These are phyloP conservation scores for Botrytis pseudocinerea DNA, from an alignment of 2,329 filamentous ascomycete species.

Conservation along the genomic window DNA sequence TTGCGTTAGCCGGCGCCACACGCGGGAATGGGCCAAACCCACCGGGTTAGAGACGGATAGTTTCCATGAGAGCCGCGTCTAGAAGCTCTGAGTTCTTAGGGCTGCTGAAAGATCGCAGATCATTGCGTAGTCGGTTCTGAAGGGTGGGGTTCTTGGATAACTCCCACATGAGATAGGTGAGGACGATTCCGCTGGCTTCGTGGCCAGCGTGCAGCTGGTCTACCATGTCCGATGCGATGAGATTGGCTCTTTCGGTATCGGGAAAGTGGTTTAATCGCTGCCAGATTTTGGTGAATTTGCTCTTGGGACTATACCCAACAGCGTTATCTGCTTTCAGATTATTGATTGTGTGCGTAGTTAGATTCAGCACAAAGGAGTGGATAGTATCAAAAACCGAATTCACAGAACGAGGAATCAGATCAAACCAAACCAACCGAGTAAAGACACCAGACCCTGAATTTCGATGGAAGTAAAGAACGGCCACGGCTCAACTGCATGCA, in stretches of 20 bases:
- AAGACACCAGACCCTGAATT: not conserved
- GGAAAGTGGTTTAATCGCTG: not conserved
- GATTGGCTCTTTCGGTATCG: conserved; percentile 11
- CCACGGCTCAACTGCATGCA: not conserved
- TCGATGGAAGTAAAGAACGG: conserved; percentile 1
- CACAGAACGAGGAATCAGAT: not conserved
- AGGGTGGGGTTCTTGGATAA: conserved; percentile 44
- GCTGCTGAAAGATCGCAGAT: conserved; percentile 11
- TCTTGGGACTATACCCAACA: too few species aligned
- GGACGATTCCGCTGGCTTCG: conserved; percentile 68
- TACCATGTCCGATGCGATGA: conserved; percentile 66
- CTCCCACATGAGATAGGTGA: conserved; percentile 62
- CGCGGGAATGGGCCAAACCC: too few species aligned
- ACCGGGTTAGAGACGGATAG: too few species aligned
- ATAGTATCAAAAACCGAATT: not conserved
- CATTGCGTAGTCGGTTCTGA: conserved; percentile 37
- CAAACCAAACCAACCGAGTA: not conserved
- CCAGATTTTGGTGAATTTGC: too few species aligned
- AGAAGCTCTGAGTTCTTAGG: conserved; percentile 45
- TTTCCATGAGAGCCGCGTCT: conserved; percentile 35
- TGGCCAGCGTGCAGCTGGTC: conserved; percentile 76
- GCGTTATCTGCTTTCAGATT: too few species aligned
- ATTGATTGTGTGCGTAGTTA: not conserved
- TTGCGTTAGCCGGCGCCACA: too few species aligned
- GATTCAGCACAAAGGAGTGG: not conserved